Evolutionary conservation across 2,329 filamentous ascomycete species (phyloP), one percentile per base, ranked within the genome.

Genomic region (Pseudogymnoascus destructans): DNA sequence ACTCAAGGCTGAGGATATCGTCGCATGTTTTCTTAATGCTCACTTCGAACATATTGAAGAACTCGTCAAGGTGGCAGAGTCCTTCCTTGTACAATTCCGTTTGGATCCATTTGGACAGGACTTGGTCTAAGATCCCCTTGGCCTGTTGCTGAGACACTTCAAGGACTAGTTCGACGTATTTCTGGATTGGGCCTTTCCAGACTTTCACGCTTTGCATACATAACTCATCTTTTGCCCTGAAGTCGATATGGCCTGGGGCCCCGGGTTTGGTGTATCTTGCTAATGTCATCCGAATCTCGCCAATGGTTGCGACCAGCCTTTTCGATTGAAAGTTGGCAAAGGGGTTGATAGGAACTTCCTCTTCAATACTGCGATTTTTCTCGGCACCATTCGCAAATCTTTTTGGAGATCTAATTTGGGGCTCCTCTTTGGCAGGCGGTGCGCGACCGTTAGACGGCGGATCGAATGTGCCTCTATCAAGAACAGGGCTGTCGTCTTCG

Each of bases 221-320:
- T 13, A 87, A 72, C 0, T 74, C 73, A 25, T 82, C 77, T 19
- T 84, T 81, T 0, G 85, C 81, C 35, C 80, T 78, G 0, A 79
- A 76, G 0, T 82, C 78, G 0, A 81, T 77, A 0, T 82, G 74
- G 5, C 78, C 77, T 0, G 81, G 81, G 63, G 83, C 74, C 0
- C 83, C 82, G 0, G 80, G 77, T 15, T 74, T 74, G 23, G 77
- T 78, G 10, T 79, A 79, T 3, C 73, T 70, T 15, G 73, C 69
- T 11, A 86, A 83, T 9, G 82, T 75, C 0, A 73, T 69, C 0
- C 77, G 75, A 1, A 87, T 79, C 2, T 70, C 68, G 11, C 66
- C 63, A 27, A 73, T 66, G 0, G 59, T 21, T 40, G 61, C 57
- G 23, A 59, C 17, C 27, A 58, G 42, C 42, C 5, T 49, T 3